These are phyloP conservation scores for Paecilomyces fulvus DNA, from an alignment of 2,329 filamentous ascomycete genomes.

Conservation along the genomic window DNA sequence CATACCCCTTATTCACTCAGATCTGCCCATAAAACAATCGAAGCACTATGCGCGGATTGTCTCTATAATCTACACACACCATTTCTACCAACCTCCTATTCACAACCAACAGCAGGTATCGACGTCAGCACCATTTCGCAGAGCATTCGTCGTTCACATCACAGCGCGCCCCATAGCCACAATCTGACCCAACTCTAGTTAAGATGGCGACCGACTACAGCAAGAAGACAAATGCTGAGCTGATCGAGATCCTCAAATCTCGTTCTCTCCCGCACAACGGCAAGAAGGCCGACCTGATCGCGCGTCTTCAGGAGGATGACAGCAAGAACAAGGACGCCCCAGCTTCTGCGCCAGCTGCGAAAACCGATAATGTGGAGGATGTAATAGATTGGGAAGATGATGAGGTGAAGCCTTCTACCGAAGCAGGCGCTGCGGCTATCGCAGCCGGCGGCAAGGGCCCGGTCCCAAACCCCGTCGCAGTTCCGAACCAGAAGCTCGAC, in stretches of 20 bases:
- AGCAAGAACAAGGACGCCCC: conserved; percentile 15
- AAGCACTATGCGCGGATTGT: background rate
- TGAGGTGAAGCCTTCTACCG: conserved; percentile 23
- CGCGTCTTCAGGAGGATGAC: conserved; percentile 39
- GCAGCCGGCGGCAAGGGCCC: conserved; percentile 31
- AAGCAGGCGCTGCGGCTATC: conserved; percentile 24
- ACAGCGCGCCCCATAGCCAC: background rate
- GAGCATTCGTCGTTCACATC: background rate
- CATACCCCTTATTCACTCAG: background rate
- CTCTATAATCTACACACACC: background rate
- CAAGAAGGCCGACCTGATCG: conserved; percentile 43
- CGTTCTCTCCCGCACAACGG: conserved; percentile 40
- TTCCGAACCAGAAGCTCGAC: conserved; percentile 32
- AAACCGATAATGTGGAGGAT: conserved; percentile 29
- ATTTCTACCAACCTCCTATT: background rate
- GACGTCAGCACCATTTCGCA: background rate
- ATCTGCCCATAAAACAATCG: background rate
- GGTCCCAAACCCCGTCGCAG: conserved; percentile 29
- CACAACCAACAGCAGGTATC: background rate
- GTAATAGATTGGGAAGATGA: conserved; percentile 40
- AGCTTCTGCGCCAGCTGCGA: conserved; percentile 9
- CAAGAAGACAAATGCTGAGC: conserved; percentile 43
- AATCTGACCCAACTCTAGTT: background rate
- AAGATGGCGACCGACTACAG: conserved; percentile 37
- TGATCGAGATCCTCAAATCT: conserved; percentile 42